Evolutionary conservation across 2,329 filamentous ascomycete species (phyloP).

Genomic region (Keithomyces neogunnii): DNA sequence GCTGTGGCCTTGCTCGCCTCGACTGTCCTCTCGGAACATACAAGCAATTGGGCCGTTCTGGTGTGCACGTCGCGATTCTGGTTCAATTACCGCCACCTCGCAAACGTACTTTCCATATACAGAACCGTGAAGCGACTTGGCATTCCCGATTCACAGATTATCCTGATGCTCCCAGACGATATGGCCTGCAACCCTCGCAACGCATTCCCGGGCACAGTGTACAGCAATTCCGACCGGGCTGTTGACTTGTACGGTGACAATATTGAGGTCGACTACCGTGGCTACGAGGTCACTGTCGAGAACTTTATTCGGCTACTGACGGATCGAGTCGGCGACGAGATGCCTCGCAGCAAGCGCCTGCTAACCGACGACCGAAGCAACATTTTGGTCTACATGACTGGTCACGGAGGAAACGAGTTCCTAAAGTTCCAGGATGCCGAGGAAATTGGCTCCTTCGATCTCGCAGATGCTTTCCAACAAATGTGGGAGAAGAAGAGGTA

Average conservation of each 20-base stretch:
- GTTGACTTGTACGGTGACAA: constrained; percentile 97
- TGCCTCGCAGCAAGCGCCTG: constrained; percentile 87
- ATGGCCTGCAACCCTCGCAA: constrained; percentile 99
- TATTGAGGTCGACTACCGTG: constrained; percentile 96
- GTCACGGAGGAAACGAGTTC: constrained; percentile 95
- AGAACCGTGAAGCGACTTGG: constrained; percentile 96
- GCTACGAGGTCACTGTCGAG: constrained; percentile 97
- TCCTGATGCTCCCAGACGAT: constrained; percentile 99
- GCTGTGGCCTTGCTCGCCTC: constrained; percentile 38
- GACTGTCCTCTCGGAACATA: constrained; percentile 62
- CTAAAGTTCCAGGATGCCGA: constrained; percentile 97
- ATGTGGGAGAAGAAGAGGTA: constrained; percentile 99
- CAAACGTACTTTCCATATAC: constrained; percentile 95
- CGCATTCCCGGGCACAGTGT: constrained; percentile 93
- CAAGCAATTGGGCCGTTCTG: constrained; percentile 98
- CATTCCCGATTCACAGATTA: constrained; percentile 97
- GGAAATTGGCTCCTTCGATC: constrained; percentile 91
- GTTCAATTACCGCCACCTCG: constrained; percentile 99
- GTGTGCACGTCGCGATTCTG: constrained; percentile 97
- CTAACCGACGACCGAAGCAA: constrained; percentile 94
- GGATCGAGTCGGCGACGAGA: constrained; percentile 87
- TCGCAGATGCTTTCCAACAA: constrained; percentile 95
- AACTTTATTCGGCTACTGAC: constrained; percentile 96
- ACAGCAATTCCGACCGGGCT: constrained; percentile 93
- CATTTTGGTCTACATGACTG: constrained; percentile 98